phyloP scores from a whole-genome alignment of 352 stramenopile species.

The Pseudoperonospora humuli region DNA sequence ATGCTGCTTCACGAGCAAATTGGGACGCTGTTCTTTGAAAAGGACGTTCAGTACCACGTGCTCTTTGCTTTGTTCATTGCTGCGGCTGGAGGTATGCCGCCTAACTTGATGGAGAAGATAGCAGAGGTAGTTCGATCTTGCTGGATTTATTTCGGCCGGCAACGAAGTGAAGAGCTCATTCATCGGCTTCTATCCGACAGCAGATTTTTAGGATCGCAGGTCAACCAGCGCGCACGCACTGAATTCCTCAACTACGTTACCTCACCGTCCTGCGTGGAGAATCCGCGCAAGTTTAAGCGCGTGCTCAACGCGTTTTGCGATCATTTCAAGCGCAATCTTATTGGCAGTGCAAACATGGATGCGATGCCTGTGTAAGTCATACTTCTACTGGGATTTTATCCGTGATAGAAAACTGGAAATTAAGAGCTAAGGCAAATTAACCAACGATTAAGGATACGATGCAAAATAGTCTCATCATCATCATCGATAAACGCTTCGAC shows the following conservation, averaged over 20 bases:
- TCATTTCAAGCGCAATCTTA: conserved; percentile 62
- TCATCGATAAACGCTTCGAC: not conserved
- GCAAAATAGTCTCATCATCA: conserved; percentile 3
- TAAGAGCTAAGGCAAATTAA: too few relatives aligned
- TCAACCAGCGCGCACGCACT: conserved; percentile 35
- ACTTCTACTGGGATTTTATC: not conserved
- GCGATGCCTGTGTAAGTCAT: conserved; percentile 12
- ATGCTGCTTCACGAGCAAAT: conserved; percentile 54
- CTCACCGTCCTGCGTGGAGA: conserved; percentile 53
- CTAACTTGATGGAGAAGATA: conserved; percentile 54
- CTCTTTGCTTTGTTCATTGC: conserved; percentile 64
- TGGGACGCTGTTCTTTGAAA: conserved; percentile 69
- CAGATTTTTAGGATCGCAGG: conserved; percentile 53
- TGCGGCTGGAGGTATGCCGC: conserved; percentile 45
- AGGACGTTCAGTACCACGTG: conserved; percentile 66
- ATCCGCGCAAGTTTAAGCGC: conserved; percentile 74
- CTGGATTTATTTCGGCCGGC: conserved; percentile 60
- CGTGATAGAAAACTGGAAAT: not conserved
- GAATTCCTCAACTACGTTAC: conserved; percentile 61
- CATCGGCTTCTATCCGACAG: conserved; percentile 47
- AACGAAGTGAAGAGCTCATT: conserved; percentile 58
- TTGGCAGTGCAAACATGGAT: conserved; percentile 3
- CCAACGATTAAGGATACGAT: conserved; percentile 10
- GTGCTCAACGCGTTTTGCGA: conserved; percentile 70
- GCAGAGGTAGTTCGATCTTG: conserved; percentile 66